phyloP scores from a whole-genome alignment of 768 basidiomycete species.

The Lentinus brumalis region DNA sequence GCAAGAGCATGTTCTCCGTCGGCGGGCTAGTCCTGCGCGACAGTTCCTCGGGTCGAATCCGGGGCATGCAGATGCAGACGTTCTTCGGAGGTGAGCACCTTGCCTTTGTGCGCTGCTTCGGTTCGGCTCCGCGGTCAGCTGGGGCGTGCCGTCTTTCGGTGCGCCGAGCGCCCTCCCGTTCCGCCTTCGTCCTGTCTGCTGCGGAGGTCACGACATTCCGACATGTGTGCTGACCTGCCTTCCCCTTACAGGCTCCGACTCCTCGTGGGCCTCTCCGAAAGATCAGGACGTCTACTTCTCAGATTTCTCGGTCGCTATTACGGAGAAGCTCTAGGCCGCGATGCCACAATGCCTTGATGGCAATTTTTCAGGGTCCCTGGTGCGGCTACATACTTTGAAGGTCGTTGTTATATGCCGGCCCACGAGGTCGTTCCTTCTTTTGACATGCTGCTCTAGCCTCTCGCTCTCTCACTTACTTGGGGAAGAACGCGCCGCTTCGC shows the following conservation, averaged over 20 bases:
- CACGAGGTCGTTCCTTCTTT: not conserved
- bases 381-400: not conserved
- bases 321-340: conserved; percentile 40
- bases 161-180: not conserved
- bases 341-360: conserved; percentile 14
- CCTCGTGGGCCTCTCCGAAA: conserved; percentile 59
- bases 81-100: conserved; percentile 67
- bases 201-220: conserved; percentile 9
- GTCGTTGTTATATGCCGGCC: too few species aligned
- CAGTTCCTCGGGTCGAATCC: conserved; percentile 50
- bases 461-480: not conserved
- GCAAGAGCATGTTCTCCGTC: conserved; percentile 62
- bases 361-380: conserved; percentile 2
- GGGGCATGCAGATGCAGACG: conserved; percentile 77
- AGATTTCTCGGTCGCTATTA: conserved; percentile 68
- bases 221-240: conserved; percentile 6
- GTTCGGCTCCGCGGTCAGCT: not conserved
- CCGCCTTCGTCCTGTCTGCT: not conserved
- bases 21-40: conserved; percentile 56
- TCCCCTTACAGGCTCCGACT: conserved; percentile 40
- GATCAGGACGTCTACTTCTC: conserved; percentile 67
- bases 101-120: not conserved
- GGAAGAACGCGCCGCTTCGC: too few species aligned
- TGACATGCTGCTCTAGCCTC: not conserved
- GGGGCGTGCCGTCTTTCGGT: not conserved